Base-by-base conservation (phyloP, 345 rosid genomes). In the Citrus unshiu region DNA sequence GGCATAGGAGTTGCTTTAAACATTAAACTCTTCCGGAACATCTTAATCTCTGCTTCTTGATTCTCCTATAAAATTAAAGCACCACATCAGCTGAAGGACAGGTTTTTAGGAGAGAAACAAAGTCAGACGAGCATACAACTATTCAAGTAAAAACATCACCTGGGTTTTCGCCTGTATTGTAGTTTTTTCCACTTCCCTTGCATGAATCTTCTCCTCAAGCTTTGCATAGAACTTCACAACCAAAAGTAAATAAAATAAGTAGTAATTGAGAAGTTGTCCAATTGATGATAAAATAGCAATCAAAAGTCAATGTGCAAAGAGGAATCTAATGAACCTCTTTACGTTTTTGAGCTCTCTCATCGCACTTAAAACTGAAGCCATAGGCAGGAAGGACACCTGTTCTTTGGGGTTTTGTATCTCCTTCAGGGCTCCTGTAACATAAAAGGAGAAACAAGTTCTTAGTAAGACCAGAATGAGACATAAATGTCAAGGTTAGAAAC, bases 1-100 rank as follows among this genome's bases (percentile, higher is more conserved):
- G 89, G 89, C 87, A 86, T 77, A 2, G 87, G 89, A 24, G 82
- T 86, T 54, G 89, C 89, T 72, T 82, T 86, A 75, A 86, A 86
- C 72, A 60, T 73, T 79, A 86, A 76, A 70, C 84, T 86, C 72
- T 84, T 86, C 77, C 87, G 78, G 14, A 84, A 70, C 82, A 73
- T 18, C 81, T 75, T 86, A 34, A 86, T 77, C 78, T 86, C 89
- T 72, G 82, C 85, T 43, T 84, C 85, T 78, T 80, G 85, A 27
- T 77, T 74, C 77, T 86, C 89, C 89, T 86, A 69, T 25, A 73
- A 27, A 27, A 57, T 58, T 10, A 67, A 24, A 12, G 4, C 9
- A 8, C n/a, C 43, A 7, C 22, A 43, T 59, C 51, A 73, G 34
- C 32, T 6, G 16, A 59, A 59, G n/a, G 54, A 73, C 24, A 58